Evolutionary conservation across 495 filamentous ascomycete genomes (phyloP).

Genomic region (Clavariopsis aquatica): DNA sequence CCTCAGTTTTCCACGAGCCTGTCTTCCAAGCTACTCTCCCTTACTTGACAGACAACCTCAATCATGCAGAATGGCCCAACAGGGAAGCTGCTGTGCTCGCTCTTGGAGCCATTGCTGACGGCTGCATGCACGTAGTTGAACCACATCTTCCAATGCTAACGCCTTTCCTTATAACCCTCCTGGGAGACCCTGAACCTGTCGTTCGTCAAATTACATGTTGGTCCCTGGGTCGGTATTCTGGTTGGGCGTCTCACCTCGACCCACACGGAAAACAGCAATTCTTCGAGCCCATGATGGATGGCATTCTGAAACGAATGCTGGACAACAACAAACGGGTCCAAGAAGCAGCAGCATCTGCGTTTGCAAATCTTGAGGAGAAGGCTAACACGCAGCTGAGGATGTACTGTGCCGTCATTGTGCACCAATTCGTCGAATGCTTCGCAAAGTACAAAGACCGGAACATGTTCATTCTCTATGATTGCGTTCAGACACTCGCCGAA

Average conservation of each 20-base stretch:
- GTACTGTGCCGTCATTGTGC: slow-evolving; percentile 87
- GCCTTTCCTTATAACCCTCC: slow-evolving; percentile 82
- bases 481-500: slow-evolving; percentile 95
- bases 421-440: slow-evolving; percentile 91
- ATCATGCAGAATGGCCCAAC: slow-evolving; percentile 85
- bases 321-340: slow-evolving; percentile 98
- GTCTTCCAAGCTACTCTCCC: slow-evolving; percentile 92
- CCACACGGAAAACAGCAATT: slow-evolving; percentile 69
- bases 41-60: slow-evolving; percentile 87
- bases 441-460: slow-evolving; percentile 95
- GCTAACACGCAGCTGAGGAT: slow-evolving; percentile 75
- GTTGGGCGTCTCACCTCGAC: slow-evolving; percentile 81
- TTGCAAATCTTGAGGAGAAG: slow-evolving; percentile 94
- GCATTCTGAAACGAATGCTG: slow-evolving; percentile 89
- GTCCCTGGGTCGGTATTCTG: slow-evolving; percentile 91
- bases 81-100: slow-evolving; percentile 94
- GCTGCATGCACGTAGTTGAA: slow-evolving; percentile 84
- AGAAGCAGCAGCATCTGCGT: slow-evolving; percentile 93
- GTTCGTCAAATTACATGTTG: slow-evolving; percentile 97
- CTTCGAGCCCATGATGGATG: slow-evolving; percentile 98
- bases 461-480: slow-evolving; percentile 99
- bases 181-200: slow-evolving; percentile 85
- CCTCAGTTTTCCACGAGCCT: slow-evolving; percentile 80
- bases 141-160: slow-evolving; percentile 91
- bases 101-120: slow-evolving; percentile 91